Evolutionary conservation across 441 rosid species (phyloP).

Genomic region (Manihot esculenta): DNA sequence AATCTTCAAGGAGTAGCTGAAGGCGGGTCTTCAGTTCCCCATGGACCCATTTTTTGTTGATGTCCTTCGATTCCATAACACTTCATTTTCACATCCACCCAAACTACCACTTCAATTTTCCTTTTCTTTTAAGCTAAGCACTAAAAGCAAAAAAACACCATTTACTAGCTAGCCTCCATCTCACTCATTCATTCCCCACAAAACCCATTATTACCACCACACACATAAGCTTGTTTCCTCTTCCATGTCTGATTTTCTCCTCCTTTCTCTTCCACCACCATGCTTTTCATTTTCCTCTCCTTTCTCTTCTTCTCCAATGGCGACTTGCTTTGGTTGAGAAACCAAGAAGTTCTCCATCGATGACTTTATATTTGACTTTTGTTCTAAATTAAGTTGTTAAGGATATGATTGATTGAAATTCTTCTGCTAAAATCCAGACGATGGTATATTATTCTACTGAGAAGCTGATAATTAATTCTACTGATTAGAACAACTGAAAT

Average conservation of each 20-base stretch:
- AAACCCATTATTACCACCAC: conserved; percentile 22
- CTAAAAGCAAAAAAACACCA: background rate
- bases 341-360: too few relatives aligned
- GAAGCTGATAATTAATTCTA: too few relatives aligned
- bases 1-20: too few relatives aligned
- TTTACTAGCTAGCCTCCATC: conserved; percentile 6
- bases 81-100: conserved; percentile 14
- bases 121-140: conserved; percentile 60
- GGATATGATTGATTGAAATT: too few relatives aligned
- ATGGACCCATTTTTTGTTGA: too few relatives aligned
- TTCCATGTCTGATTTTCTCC: background rate
- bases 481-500: too few relatives aligned
- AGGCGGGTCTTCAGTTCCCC: too few relatives aligned
- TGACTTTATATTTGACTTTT: too few relatives aligned
- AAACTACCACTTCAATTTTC: conserved; percentile 12
- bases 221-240: conserved; percentile 27
- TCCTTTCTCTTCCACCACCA: conserved; percentile 12
- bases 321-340: conserved; percentile 25
- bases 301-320: conserved; percentile 35
- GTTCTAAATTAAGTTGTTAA: too few relatives aligned
- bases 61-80: too few relatives aligned
- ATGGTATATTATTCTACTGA: too few relatives aligned
- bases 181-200: conserved; percentile 9
- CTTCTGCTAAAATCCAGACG: too few relatives aligned
- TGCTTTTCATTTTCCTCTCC: conserved; percentile 26